These are phyloP conservation scores for Abortiporus biennis DNA, from an alignment of 1,284 basidiomycete genomes.

Conservation along the genomic window DNA sequence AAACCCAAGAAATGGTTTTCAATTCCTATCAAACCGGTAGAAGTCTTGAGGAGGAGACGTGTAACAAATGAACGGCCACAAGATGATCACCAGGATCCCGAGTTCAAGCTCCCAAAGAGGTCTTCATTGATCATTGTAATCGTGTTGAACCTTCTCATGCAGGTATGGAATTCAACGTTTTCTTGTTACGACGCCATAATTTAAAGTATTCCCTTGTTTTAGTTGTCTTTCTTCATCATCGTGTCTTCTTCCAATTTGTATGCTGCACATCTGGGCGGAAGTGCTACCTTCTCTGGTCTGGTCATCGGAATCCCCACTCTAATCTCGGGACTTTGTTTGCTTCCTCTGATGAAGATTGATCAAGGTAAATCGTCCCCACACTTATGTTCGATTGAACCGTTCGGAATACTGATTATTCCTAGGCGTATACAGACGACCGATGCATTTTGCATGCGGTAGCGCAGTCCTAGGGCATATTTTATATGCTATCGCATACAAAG, in stretches of 20 bases:
- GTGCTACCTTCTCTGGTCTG: conserved; percentile 60
- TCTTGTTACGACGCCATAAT: background rate
- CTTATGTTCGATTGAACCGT: background rate
- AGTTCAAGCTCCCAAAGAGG: conserved; percentile 40
- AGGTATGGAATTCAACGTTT: conserved; percentile 26
- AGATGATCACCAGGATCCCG: conserved; percentile 25
- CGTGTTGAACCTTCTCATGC: conserved; percentile 36
- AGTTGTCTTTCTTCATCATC: conserved; percentile 65
- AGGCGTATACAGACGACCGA: conserved; percentile 47
- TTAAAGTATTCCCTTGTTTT: background rate
- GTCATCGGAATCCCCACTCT: conserved; percentile 63
- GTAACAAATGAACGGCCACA: background rate
- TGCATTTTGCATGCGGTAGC: conserved; percentile 36
- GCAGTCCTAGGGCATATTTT: conserved; percentile 37
- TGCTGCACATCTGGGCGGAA: conserved; percentile 56
- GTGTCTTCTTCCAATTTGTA: conserved; percentile 63
- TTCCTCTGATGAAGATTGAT: conserved; percentile 54
- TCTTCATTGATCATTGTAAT: conserved; percentile 38
- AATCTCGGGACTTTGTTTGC: conserved; percentile 49
- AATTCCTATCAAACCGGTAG: background rate
- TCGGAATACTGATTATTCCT: background rate
- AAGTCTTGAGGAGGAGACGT: background rate
- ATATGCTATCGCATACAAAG: conserved; percentile 40
- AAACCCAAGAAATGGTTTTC: conserved; percentile 8
- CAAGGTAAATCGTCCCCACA: conserved; percentile 34